These are phyloP conservation scores for Aspergillus sp. DNA, from an alignment of 2,329 filamentous ascomycete genomes.

Conservation along the genomic window DNA sequence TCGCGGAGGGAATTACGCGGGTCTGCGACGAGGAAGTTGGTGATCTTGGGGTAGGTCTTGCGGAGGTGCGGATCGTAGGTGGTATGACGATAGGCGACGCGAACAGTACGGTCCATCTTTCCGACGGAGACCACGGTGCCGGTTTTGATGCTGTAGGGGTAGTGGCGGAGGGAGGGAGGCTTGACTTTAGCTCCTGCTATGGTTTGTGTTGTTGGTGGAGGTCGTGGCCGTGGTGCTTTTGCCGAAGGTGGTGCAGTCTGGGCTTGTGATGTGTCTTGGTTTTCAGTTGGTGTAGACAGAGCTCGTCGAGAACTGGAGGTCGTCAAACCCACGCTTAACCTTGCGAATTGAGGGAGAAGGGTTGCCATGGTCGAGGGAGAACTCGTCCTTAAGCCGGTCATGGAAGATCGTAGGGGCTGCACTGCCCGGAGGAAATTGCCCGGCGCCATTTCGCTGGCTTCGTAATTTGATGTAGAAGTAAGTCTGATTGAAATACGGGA, in stretches of 20 bases:
- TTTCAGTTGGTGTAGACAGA: conserved; percentile 4
- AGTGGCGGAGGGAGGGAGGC: conserved; percentile 25
- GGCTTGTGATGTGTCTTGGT: not conserved
- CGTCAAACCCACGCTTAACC: conserved; percentile 6
- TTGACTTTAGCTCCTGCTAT: conserved; percentile 3
- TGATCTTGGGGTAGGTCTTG: conserved; percentile 31
- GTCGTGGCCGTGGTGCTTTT: not conserved
- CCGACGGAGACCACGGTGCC: conserved; percentile 37
- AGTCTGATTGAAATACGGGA: not conserved
- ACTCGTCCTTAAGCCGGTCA: conserved; percentile 17
- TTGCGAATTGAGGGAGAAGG: conserved; percentile 10
- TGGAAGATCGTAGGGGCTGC: conserved; percentile 22
- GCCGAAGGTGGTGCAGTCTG: not conserved
- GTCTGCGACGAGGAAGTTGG: conserved; percentile 29
- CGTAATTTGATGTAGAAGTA: not conserved
- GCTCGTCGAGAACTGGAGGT: conserved; percentile 4
- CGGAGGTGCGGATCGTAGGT: conserved; percentile 30
- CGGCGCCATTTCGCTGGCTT: conserved; percentile 18
- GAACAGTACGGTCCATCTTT: conserved; percentile 35
- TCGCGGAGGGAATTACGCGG: conserved; percentile 35
- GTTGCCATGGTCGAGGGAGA: conserved; percentile 11
- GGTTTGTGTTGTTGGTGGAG: not conserved
- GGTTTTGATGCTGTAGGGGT: conserved; percentile 27
- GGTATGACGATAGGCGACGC: conserved; percentile 27
- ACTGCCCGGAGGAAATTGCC: conserved; percentile 24